phyloP scores from a whole-genome alignment of 441 rosid genomes.

The Croton laevigatus region DNA sequence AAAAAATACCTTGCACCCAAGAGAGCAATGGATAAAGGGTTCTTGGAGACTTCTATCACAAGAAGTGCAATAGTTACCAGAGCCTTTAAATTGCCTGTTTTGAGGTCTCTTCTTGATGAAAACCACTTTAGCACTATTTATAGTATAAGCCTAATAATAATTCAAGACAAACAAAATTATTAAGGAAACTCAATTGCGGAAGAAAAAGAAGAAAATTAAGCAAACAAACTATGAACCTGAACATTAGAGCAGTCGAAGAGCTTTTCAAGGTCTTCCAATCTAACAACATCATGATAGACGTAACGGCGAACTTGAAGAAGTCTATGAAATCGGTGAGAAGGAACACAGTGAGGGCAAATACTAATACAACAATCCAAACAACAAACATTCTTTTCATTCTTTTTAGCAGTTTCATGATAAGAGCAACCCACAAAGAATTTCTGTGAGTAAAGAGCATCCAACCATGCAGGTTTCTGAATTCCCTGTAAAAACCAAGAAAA shows the following conservation, averaged over 20 bases:
- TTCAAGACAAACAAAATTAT: not conserved
- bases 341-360: slow-evolving; percentile 89
- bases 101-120: slow-evolving; percentile 96
- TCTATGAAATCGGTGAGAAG: slow-evolving; percentile 75
- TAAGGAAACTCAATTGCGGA: slow-evolving; percentile 21
- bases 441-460: slow-evolving; percentile 74
- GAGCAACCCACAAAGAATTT: slow-evolving; percentile 80
- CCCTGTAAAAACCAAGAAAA: slow-evolving; percentile 35
- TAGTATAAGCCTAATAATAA: slow-evolving; percentile 60
- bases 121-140: slow-evolving; percentile 88
- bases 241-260: slow-evolving; percentile 91
- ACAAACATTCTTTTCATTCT: slow-evolving; percentile 88
- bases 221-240: slow-evolving; percentile 61
- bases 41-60: slow-evolving; percentile 96
- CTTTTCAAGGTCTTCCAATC: slow-evolving; percentile 86
- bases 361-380: slow-evolving; percentile 91
- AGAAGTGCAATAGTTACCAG: slow-evolving; percentile 84
- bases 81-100: slow-evolving; percentile 85
- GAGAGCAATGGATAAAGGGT: slow-evolving; percentile 83
- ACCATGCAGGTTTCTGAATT: slow-evolving; percentile 89
- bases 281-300: slow-evolving; percentile 92
- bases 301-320: slow-evolving; percentile 96
- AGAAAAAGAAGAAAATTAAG: not conserved
- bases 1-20: slow-evolving; percentile 75
- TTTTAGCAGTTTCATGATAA: slow-evolving; percentile 71